A percentile compares a stretch with the other conserved stretches of the same genome.
Conservation (phyloP, 495 filamentous ascomycete genomes). For the Lophium mytilinum region DNA sequence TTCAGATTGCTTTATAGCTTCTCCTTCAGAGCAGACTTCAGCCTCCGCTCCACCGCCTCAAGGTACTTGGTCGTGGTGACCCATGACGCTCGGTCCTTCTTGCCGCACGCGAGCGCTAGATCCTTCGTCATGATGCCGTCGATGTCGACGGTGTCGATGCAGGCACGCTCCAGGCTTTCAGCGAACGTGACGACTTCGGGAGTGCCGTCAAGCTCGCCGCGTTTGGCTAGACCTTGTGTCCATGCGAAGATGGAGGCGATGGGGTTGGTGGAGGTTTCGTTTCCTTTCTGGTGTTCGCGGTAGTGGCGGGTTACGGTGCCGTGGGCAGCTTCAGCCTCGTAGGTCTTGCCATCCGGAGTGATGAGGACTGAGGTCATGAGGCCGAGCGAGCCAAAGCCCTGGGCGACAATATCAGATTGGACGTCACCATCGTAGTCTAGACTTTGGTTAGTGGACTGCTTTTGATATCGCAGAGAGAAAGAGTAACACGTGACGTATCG, state of each 20-base stretch:
- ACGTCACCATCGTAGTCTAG: conserved; percentile 95
- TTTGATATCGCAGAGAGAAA: neutral
- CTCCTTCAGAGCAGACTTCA: conserved; percentile 58
- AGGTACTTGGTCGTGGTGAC: conserved; percentile 86
- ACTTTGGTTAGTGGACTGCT: conserved; percentile 1
- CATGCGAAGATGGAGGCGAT: conserved; percentile 98
- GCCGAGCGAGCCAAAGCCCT: conserved; percentile 95
- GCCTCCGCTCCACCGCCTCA: conserved; percentile 75
- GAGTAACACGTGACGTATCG: too few species aligned
- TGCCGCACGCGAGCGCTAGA: conserved; percentile 81
- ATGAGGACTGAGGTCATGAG: conserved; percentile 97
- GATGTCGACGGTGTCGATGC: conserved; percentile 83
- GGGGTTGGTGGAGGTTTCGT: conserved; percentile 95
- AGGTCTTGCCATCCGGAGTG: conserved; percentile 90
- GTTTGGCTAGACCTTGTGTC: conserved; percentile 90
- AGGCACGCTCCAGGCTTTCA: conserved; percentile 86
- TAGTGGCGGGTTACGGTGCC: conserved; percentile 97
- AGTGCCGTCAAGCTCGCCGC: conserved; percentile 81
- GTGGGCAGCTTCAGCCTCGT: conserved; percentile 96
- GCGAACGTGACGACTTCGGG: conserved; percentile 84
- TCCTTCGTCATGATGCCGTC: conserved; percentile 99
- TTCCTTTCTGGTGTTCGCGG: conserved; percentile 95
- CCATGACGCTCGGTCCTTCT: conserved; percentile 70
- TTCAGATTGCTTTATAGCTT: conserved; percentile 41
- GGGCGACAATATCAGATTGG: conserved; percentile 95